These are phyloP conservation scores for Sarocladiaceae sp. DNA, from an alignment of 2,329 filamentous ascomycete species.

Conservation along the genomic window DNA sequence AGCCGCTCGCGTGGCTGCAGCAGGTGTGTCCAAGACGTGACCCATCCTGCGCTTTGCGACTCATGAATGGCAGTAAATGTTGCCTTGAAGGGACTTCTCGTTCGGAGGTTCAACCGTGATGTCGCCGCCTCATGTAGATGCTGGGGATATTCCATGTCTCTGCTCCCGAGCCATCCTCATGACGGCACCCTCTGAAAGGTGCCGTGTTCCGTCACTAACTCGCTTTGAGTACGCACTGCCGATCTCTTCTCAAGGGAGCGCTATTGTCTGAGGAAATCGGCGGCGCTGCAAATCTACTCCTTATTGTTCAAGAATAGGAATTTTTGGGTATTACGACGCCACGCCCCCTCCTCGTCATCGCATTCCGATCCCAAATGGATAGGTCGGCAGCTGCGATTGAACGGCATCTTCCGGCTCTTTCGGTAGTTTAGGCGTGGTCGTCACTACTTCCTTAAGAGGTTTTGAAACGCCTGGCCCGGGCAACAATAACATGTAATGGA, in stretches of 20 bases:
- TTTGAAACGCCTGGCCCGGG: too few relatives aligned
- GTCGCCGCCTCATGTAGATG: too few relatives aligned
- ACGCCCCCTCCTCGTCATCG: constrained; percentile 3
- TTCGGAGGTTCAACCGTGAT: too few relatives aligned
- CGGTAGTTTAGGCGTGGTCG: too few relatives aligned
- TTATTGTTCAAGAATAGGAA: not conserved
- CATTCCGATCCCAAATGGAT: constrained; percentile 6
- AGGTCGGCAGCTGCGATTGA: constrained; percentile 2
- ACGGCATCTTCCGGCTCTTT: constrained; percentile 6
- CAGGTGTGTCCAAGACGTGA: too few relatives aligned
- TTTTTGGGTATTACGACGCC: not conserved
- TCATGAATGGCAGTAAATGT: too few relatives aligned
- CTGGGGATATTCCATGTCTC: not conserved
- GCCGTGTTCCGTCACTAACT: not conserved
- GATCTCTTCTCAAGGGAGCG: not conserved
- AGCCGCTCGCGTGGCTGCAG: not conserved
- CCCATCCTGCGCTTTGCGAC: too few relatives aligned
- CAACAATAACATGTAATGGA: too few relatives aligned
- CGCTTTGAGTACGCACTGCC: not conserved
- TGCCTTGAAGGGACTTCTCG: too few relatives aligned
- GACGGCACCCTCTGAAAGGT: not conserved
- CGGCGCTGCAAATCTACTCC: not conserved
- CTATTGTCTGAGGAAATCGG: constrained; percentile 6
- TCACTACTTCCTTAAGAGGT: too few relatives aligned
- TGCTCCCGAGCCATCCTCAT: not conserved